Percentiles rank a stretch among this genome's conserved stretches.
These are phyloP conservation scores for Globisporangium canariense DNA, from an alignment of 352 stramenopile genomes.

Conservation along the genomic window DNA sequence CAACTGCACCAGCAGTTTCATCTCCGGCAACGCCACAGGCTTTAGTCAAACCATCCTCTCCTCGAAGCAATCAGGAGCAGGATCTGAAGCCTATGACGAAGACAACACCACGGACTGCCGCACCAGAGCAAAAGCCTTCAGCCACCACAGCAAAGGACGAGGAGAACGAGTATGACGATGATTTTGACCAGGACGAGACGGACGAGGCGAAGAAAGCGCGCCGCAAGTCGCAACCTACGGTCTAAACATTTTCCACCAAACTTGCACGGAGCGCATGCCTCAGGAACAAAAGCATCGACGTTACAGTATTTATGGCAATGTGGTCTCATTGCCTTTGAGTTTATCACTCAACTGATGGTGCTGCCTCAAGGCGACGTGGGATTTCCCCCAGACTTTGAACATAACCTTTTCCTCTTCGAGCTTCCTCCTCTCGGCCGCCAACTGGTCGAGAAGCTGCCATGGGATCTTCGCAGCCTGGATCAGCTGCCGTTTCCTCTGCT, in stretches of 20 bases:
- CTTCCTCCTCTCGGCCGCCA: slow-evolving; percentile 41
- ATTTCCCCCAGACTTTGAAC: slow-evolving; percentile 53
- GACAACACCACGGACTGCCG: neutral
- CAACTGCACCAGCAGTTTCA: neutral
- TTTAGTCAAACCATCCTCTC: neutral
- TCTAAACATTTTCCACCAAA: neutral
- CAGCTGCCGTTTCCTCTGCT: slow-evolving; percentile 31
- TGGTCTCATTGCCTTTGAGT: neutral
- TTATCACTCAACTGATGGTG: neutral
- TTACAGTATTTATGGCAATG: slow-evolving; percentile 5
- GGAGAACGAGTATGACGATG: slow-evolving; percentile 46
- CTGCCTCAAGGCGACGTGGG: slow-evolving; percentile 8
- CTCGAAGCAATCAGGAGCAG: neutral
- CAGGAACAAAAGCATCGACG: neutral
- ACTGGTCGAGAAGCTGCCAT: slow-evolving; percentile 67
- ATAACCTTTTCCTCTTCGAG: slow-evolving; percentile 56
- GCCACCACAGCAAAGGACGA: slow-evolving; percentile 14
- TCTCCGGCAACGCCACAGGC: neutral
- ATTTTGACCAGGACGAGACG: slow-evolving; percentile 25
- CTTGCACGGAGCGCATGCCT: too few relatives aligned
- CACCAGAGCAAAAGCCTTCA: neutral
- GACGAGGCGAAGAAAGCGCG: slow-evolving; percentile 17
- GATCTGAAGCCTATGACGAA: neutral
- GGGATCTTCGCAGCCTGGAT: slow-evolving; percentile 52
- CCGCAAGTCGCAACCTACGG: slow-evolving; percentile 10